Evolutionary conservation across 805 yeast species (phyloP), one percentile per base, ranked within the genome.

Genomic region (Cyberlindnera petersonii): DNA sequence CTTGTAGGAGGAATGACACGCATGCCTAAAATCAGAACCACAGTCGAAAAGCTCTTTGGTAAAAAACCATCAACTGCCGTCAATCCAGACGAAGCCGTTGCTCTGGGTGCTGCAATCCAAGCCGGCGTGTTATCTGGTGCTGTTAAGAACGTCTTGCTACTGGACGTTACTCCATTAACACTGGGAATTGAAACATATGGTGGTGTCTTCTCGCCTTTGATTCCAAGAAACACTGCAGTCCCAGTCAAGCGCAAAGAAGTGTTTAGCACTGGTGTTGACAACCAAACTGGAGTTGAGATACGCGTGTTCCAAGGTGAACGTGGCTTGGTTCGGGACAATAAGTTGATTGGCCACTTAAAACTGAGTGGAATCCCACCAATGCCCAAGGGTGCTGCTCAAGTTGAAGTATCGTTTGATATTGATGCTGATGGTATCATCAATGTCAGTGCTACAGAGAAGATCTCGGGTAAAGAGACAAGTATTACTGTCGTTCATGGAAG

Each of bases 71-170:
- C 79, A 37, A 77, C 82, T 30, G 73, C 77, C 15, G 86, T 85
- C 10, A 85, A 85, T 58, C 94, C 95, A n/a, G 95, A 85, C 60
- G 95, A 85, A 63, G 89, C 93, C n/a, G 94, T 85, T 35, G 93
- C 94, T 31, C 64, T 85, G 49, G 95, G 95, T 56, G 95, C 95
- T 23, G 93, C 94, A 33, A 82, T 85, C 53, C 95, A 85, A 65
- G 95, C 91, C 54, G 94, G 89, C 51, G 82, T 85, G 27, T 65
- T 85, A 40, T 81, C 89, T 16, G 95, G 95, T 49, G 87, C 84
- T 52, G 81, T 85, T 39, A 80, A 77, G 62, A 83, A 84, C 56
- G 91, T 85, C 30, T 72, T 85, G 37, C 63, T 85, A 39, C 69
- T 85, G 49, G 95, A 85, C 63, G 93, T 85, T 17, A 82, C 93